Evolutionary conservation across 2,329 filamentous ascomycete species (phyloP).

Genomic region (Apiospora koreana): DNA sequence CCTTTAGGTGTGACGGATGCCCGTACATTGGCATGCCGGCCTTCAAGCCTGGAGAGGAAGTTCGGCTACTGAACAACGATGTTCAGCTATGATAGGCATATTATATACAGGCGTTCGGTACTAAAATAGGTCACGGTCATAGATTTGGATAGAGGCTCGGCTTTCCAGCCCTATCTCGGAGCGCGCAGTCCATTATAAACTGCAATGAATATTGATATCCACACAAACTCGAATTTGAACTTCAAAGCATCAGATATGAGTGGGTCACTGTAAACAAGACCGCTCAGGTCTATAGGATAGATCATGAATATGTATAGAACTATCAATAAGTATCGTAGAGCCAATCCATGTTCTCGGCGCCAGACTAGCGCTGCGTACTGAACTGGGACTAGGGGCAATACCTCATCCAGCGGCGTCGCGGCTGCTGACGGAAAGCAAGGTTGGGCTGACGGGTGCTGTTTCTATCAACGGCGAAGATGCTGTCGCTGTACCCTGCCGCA

Average conservation of each 20-base stretch:
- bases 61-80: constrained; percentile 81
- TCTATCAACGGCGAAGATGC: too few species aligned
- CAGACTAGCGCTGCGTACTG: too few species aligned
- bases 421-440: too few species aligned
- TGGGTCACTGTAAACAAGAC: too few species aligned
- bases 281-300: too few species aligned
- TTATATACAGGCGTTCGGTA: neutral
- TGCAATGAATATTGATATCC: constrained; percentile 3
- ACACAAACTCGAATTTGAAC: neutral
- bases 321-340: neutral
- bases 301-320: too few species aligned
- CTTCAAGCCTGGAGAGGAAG: constrained; percentile 96
- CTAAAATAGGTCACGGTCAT: constrained; percentile 8
- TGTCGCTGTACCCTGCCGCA: too few species aligned
- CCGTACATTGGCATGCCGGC: constrained; percentile 64
- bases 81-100: constrained; percentile 66
- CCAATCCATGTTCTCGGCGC: too few species aligned
- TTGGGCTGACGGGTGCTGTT: too few species aligned
- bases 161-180: neutral
- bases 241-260: neutral
- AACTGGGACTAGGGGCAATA: too few species aligned
- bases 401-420: too few species aligned
- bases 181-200: neutral
- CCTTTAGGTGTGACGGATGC: constrained; percentile 71
- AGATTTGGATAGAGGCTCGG: constrained; percentile 1